Conservation (phyloP, 345 rosid genomes). For the Cardamine chenopodiifolia region DNA sequence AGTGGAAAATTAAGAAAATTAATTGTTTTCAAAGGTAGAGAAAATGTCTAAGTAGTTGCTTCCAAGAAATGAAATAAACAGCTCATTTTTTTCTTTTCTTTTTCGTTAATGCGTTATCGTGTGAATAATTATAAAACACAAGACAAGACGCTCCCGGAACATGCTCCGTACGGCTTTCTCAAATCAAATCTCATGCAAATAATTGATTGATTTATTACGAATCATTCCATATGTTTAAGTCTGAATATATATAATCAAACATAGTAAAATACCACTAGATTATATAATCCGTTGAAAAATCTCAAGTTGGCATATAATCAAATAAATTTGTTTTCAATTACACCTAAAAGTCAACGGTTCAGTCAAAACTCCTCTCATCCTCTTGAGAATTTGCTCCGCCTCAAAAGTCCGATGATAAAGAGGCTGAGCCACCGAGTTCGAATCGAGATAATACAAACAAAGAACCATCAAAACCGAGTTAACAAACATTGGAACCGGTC, state of each 20-base stretch:
- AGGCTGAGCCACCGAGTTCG: slow-evolving; percentile 53
- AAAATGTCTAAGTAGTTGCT: slow-evolving; percentile 40
- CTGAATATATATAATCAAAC: not conserved
- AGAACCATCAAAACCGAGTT: slow-evolving; percentile 53
- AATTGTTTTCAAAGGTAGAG: slow-evolving; percentile 14
- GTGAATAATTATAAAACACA: slow-evolving; percentile 19
- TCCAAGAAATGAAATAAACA: slow-evolving; percentile 39
- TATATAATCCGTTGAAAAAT: not conserved
- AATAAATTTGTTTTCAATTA: slow-evolving; percentile 2
- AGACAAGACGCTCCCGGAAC: slow-evolving; percentile 35
- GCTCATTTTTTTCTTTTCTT: not conserved
- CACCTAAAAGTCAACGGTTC: slow-evolving; percentile 40
- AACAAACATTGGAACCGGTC: slow-evolving; percentile 78
- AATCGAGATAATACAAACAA: slow-evolving; percentile 57
- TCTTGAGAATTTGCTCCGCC: slow-evolving; percentile 35
- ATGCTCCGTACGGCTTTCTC: slow-evolving; percentile 43
- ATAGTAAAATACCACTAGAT: not conserved
- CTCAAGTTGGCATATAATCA: slow-evolving; percentile 32
- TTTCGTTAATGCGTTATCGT: slow-evolving; percentile 34
- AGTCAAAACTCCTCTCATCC: slow-evolving; percentile 37
- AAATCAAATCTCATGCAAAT: slow-evolving; percentile 33
- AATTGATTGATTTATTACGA: slow-evolving; percentile 4
- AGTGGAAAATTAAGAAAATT: not conserved
- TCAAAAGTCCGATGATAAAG: slow-evolving; percentile 48
- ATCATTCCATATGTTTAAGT: not conserved